phyloP scores from a whole-genome alignment of 164 flowering plant species.

The Vitis rupestris region DNA sequence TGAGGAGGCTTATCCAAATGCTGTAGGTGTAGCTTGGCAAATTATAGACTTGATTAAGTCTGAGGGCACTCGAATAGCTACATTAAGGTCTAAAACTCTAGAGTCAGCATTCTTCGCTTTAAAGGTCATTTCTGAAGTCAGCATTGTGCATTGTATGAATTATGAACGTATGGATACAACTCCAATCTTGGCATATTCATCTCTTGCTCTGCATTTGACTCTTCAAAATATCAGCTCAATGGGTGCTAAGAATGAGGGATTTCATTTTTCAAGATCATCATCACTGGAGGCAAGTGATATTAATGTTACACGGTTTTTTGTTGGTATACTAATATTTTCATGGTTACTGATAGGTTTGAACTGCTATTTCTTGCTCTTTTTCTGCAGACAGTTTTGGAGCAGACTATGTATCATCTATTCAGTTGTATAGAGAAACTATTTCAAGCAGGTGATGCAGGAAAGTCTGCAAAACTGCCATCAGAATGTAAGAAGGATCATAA shows the following conservation, averaged over 20 bases:
- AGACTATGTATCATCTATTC: constrained; percentile 51
- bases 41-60: constrained; percentile 68
- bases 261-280: constrained; percentile 24
- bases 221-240: constrained; percentile 28
- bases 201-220: constrained; percentile 66
- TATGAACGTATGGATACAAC: constrained; percentile 49
- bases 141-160: constrained; percentile 50
- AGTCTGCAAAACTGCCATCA: constrained; percentile 16
- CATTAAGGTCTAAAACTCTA: constrained; percentile 43
- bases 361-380: constrained; percentile 8
- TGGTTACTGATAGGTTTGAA: too few relatives aligned
- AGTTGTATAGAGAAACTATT: constrained; percentile 48
- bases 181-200: constrained; percentile 63
- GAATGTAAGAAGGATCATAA: constrained; percentile 21
- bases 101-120: constrained; percentile 50
- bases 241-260: constrained; percentile 11
- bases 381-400: constrained; percentile 39
- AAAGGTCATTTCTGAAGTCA: constrained; percentile 64
- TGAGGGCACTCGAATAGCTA: constrained; percentile 45
- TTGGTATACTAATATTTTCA: background rate
- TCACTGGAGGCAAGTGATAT: constrained; percentile 41
- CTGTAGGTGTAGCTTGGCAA: constrained; percentile 85
- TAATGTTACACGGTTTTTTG: too few relatives aligned
- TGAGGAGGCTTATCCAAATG: constrained; percentile 52
- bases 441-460: constrained; percentile 18